Conservation (phyloP, 352 stramenopile species). For the Phytopythium kandeliae region DNA sequence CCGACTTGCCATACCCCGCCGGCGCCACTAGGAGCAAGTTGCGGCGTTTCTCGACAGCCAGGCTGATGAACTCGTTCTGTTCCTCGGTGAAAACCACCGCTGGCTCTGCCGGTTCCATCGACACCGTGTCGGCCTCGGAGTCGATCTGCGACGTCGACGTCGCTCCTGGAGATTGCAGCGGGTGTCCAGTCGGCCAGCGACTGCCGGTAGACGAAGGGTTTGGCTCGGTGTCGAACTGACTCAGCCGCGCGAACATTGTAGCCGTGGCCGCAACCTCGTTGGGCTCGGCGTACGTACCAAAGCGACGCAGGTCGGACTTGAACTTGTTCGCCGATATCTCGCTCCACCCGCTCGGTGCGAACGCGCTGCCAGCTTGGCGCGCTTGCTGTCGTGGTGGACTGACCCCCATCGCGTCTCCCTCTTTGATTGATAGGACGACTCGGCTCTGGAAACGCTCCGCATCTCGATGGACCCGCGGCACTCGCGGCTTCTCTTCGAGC, state of each 20-base stretch:
- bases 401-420: no score
- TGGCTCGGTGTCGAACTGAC: background rate
- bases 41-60: conserved; percentile 4
- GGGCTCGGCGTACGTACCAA: background rate
- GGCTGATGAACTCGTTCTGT: conserved; percentile 5
- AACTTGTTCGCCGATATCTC: background rate
- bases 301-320: background rate
- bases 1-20: conserved; percentile 8
- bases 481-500: no score
- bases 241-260: background rate
- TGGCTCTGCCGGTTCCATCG: background rate
- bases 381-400: background rate
- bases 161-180: background rate
- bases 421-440: background rate
- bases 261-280: background rate
- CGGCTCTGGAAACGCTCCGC: background rate
- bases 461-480: no score
- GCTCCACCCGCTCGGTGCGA: background rate
- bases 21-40: conserved; percentile 8
- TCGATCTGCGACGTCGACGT: background rate
- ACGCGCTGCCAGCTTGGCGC: background rate
- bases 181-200: background rate
- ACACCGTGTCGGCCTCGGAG: background rate
- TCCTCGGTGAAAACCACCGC: conserved; percentile 5
- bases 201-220: background rate